phyloP scores from a whole-genome alignment of 73 alveolate genomes.

The Paramecium tetraurelia region DNA sequence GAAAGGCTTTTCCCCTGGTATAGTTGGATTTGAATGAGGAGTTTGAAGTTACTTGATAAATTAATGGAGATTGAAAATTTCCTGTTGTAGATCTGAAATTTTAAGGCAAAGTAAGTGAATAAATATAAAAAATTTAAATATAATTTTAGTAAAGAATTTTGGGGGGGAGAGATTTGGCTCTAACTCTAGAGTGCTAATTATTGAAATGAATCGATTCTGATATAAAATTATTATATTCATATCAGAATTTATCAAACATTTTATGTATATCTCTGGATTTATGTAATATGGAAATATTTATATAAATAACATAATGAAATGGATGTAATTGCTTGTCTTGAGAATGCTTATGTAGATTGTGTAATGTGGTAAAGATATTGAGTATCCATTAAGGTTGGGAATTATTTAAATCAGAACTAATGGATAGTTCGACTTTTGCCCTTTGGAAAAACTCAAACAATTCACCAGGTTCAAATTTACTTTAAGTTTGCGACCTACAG shows the following conservation, averaged over 20 bases:
- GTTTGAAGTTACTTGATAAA: background rate
- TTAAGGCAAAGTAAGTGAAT: background rate
- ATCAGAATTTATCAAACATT: background rate
- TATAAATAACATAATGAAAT: constrained; percentile 3
- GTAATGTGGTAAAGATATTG: background rate
- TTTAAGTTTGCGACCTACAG: background rate
- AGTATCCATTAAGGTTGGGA: background rate
- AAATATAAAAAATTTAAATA: background rate
- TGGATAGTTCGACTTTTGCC: background rate
- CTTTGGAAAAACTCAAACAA: background rate
- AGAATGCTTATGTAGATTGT: background rate
- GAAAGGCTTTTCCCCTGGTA: background rate
- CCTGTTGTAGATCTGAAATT: background rate
- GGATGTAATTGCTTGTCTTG: background rate
- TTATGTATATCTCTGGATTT: background rate
- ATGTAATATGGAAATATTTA: constrained; percentile 20
- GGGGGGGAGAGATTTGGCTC: background rate
- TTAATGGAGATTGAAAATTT: background rate
- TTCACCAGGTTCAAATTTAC: background rate
- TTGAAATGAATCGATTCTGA: background rate
- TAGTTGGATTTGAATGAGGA: background rate
- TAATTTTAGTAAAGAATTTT: background rate
- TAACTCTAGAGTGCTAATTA: background rate
- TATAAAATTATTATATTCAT: background rate
- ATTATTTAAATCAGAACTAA: background rate